Percentiles rank a stretch among this genome's conserved stretches.
Evolutionary conservation across 176 grass and related monocot species (phyloP).

Genomic region (Eremochloa ophiuroides): DNA sequence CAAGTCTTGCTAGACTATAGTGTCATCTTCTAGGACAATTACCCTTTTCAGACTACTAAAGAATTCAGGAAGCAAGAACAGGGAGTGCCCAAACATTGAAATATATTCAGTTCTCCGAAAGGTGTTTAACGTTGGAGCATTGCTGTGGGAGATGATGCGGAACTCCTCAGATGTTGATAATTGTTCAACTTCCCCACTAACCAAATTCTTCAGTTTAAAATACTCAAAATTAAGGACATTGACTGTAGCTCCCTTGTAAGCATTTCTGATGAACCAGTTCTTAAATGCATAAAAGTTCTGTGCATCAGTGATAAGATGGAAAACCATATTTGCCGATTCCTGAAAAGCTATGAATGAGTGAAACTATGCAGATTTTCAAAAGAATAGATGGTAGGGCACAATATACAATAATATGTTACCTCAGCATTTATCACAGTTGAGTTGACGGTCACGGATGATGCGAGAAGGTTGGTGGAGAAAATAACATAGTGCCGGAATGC

Average conservation of each 20-base stretch:
- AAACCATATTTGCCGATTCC: slow-evolving; percentile 65
- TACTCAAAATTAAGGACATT: slow-evolving; percentile 56
- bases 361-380: slow-evolving; percentile 25
- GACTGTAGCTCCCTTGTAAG: slow-evolving; percentile 53
- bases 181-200: slow-evolving; percentile 24
- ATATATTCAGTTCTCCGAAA: slow-evolving; percentile 59
- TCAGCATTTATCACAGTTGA: slow-evolving; percentile 68
- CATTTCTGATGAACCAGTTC: slow-evolving; percentile 69
- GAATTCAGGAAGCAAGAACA: slow-evolving; percentile 64
- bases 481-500: slow-evolving; percentile 54
- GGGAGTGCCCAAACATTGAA: slow-evolving; percentile 63
- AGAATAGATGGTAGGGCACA: background rate
- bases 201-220: slow-evolving; percentile 26
- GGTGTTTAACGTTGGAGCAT: background rate
- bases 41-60: slow-evolving; percentile 59
- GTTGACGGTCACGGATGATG: slow-evolving; percentile 71
- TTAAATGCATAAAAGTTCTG: slow-evolving; percentile 81
- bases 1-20: slow-evolving; percentile 67
- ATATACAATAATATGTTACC: slow-evolving; percentile 38
- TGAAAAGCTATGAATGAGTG: slow-evolving; percentile 52
- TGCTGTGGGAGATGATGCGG: slow-evolving; percentile 28
- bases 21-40: slow-evolving; percentile 81
- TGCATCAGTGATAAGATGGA: slow-evolving; percentile 68
- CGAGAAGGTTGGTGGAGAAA: slow-evolving; percentile 63
- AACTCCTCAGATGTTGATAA: slow-evolving; percentile 69